Base-by-base conservation (phyloP, 2,329 filamentous ascomycete species). In the Elsinoe necatrix region DNA sequence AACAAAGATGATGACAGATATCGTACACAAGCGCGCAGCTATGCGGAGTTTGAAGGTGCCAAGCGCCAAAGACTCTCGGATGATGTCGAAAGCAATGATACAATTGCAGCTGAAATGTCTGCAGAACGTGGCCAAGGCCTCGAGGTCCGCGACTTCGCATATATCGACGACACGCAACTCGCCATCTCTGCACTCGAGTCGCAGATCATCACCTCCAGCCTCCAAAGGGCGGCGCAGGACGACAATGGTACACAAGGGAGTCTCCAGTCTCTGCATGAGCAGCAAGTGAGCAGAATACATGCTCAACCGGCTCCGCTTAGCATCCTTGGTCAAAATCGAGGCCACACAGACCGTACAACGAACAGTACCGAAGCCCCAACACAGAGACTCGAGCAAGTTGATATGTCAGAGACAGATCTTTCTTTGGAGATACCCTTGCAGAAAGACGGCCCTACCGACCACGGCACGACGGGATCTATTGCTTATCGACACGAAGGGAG, bases 121-220 rank as follows among this genome's bases (percentile, higher is more conserved):
- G 48, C 31, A 18, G 48, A 31, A 3, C 12, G 8, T 29, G 39
- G 48, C 16, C 48, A 52, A 25, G 48, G 48, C 16, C 48, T 52
- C 20, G 48, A 39, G n/a, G 20, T 52, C 7, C 48, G 48, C 31
- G 48, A 52, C n/a, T 52, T 52, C 25, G 48, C 48, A 18, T 52
- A 52, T 47, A 63, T 76, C 23, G 72, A 75, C 27, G 70, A 75
- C 55, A 74, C 75, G 4, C 74, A 77, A 59, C 57, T 72, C 21
- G 74, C 71, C 14, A 66, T 66, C 39, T 63, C 66, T 31, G 71
- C 66, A 2, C 54, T 76, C 8, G 68, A 76, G 58, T 76, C 71
- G 47, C 72, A 76, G 45, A 52, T 76, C 1, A 59, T 63, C 20
- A 67, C 69, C 14, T 63, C 64, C 1, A 67, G 63, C 7, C 56